Evolutionary conservation across 345 rosid genomes (phyloP).

Genomic region (Populus nigra): DNA sequence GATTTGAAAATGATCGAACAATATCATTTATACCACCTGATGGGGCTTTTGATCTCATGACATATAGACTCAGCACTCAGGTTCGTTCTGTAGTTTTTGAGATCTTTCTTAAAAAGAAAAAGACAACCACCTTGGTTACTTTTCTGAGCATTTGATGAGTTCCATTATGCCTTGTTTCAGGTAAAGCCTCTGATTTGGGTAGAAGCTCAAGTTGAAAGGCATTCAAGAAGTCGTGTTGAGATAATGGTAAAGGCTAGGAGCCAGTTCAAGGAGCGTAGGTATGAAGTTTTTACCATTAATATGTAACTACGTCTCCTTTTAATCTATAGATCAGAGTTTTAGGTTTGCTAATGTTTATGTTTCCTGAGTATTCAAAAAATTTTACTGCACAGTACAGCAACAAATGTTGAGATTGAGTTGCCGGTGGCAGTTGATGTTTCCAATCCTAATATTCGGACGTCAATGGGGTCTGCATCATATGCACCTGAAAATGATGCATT

Average conservation of each 20-base stretch:
- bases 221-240: conserved; percentile 90
- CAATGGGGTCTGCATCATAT: conserved; percentile 89
- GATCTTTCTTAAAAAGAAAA: neutral
- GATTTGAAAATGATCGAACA: conserved; percentile 92
- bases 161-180: conserved; percentile 30
- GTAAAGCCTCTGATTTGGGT: conserved; percentile 95
- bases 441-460: conserved; percentile 81
- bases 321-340: neutral
- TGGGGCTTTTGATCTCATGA: conserved; percentile 97
- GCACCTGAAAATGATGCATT: conserved; percentile 79
- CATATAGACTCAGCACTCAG: conserved; percentile 96
- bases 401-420: conserved; percentile 65
- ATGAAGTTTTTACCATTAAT: neutral
- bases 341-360: neutral
- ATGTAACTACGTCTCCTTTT: neutral
- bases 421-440: conserved; percentile 80
- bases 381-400: conserved; percentile 50
- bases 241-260: conserved; percentile 86
- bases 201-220: conserved; percentile 88
- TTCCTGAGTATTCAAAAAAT: neutral
- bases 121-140: neutral
- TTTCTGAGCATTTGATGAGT: neutral
- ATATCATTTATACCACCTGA: conserved; percentile 97
- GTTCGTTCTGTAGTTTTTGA: conserved; percentile 30
- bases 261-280: conserved; percentile 96